A percentile compares a stretch with the other conserved stretches of the same genome.
These are phyloP conservation scores for Cyclospora cayetanensis DNA, from an alignment of 169 alveolate genomes.

Conservation along the genomic window DNA sequence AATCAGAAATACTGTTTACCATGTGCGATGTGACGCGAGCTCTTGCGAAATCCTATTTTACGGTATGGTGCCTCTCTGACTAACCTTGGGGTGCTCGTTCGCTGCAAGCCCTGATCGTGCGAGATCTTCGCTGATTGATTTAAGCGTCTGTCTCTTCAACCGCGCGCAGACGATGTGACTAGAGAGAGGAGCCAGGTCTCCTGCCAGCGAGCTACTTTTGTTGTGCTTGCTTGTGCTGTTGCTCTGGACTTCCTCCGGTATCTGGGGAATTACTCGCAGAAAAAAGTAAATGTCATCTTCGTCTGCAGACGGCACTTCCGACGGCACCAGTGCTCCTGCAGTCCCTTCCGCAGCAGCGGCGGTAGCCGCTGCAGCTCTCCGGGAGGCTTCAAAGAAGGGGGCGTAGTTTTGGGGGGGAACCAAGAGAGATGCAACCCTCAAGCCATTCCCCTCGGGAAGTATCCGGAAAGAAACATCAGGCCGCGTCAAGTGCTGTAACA, in stretches of 20 bases:
- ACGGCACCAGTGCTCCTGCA: neutral
- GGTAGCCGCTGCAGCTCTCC: conserved; percentile 9
- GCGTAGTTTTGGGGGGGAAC: conserved; percentile 24
- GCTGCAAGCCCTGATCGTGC: no score
- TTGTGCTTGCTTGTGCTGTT: neutral
- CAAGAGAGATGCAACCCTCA: neutral
- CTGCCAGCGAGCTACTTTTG: neutral
- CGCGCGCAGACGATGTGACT: conserved; percentile 6
- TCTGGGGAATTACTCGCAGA: conserved; percentile 24
- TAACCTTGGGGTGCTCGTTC: no score
- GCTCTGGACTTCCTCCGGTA: conserved; percentile 14
- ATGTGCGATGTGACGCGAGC: no score
- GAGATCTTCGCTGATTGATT: no score
- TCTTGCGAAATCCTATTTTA: no score
- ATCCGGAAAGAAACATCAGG: neutral
- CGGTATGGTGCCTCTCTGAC: no score
- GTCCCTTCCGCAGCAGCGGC: neutral
- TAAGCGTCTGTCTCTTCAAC: neutral
- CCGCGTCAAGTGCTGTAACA: neutral
- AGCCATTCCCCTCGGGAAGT: neutral
- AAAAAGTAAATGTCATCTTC: conserved; percentile 4
- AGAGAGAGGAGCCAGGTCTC: neutral
- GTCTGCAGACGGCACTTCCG: neutral
- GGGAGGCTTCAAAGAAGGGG: neutral
- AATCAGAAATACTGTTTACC: no score